Base-by-base conservation (phyloP, 495 filamentous ascomycete genomes). In the Talaromyces adpressus region DNA sequence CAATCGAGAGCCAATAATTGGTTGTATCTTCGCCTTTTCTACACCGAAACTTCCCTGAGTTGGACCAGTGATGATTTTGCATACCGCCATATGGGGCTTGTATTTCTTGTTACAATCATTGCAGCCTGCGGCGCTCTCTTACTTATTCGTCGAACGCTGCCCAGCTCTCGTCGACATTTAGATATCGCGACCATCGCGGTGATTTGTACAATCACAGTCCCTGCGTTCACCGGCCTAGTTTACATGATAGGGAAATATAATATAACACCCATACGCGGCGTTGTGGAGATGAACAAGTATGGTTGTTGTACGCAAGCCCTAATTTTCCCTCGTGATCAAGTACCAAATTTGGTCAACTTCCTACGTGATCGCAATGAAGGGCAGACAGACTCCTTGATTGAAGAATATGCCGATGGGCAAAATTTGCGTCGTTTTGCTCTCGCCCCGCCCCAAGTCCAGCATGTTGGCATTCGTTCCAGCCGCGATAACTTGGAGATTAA, bases 11-110 rank as follows among this genome's bases (percentile, higher is more conserved):
- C 14, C 16, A 20, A 52, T 2, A 22, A 52, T 51, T 83, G 77
- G 79, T 52, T 83, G 9, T 83, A 83, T 51, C 64, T 83, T 27
- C 77, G 79, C 7, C 70, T 83, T 4, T 83, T 83, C 65, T 79
- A 78, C 65, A 79, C 77, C 6, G 78, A 83, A 64, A 75, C 74
- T 32, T 70, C 72, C 7, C 67, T 76, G 4, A 65, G 69, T 16
- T 81, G 79, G 79, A 68, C 65, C 20, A 66, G 69, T 1, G 60
- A 70, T 22, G 78, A 78, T 29, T 75, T 74, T 52, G 66, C 64
- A 58, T 79, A 75, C 57, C 66, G 74, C 7, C 72, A 79, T 59
- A 72, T 79, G 58, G 67, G 71, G n/a, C 59, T 78, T 16, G 71
- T 75, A 27, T 76, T 77, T 27, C 18, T 71, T 12, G 59, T 69